A percentile compares a stretch with the other conserved stretches of the same genome.
Evolutionary conservation across 108 stramenopile genomes (phyloP).

Genomic region (Stephanodiscus triporus): DNA sequence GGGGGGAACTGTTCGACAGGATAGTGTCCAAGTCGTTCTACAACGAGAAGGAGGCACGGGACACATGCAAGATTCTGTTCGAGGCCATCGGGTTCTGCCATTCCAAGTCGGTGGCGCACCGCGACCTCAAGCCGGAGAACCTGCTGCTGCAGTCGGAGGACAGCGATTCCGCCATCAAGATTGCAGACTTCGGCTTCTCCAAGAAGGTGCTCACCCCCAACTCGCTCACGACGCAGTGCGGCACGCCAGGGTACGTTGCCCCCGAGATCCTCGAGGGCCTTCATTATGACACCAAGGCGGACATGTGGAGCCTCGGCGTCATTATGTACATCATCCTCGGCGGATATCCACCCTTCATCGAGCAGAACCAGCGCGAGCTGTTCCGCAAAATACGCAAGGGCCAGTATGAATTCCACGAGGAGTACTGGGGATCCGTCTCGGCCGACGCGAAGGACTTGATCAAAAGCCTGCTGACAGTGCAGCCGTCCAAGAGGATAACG

Average conservation of each 20-base stretch:
- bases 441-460: slow-evolving; percentile 87
- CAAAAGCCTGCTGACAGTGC: slow-evolving; percentile 68
- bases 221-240: slow-evolving; percentile 91
- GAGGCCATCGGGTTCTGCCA: slow-evolving; percentile 77
- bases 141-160: slow-evolving; percentile 65
- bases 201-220: slow-evolving; percentile 77
- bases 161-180: slow-evolving; percentile 92
- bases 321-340: slow-evolving; percentile 94
- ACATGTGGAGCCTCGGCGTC: slow-evolving; percentile 95
- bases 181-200: slow-evolving; percentile 99
- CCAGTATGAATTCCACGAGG: slow-evolving; percentile 86
- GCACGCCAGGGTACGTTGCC: slow-evolving; percentile 94
- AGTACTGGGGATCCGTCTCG: slow-evolving; percentile 88
- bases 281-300: slow-evolving; percentile 87
- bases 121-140: slow-evolving; percentile 80
- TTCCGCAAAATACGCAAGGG: slow-evolving; percentile 92
- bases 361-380: slow-evolving; percentile 92
- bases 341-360: slow-evolving; percentile 95
- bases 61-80: slow-evolving; percentile 55
- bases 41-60: slow-evolving; percentile 59
- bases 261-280: slow-evolving; percentile 90
- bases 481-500: slow-evolving; percentile 68
- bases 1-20: slow-evolving; percentile 74
- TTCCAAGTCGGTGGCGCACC: slow-evolving; percentile 58
- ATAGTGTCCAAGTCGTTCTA: slow-evolving; percentile 71